These are phyloP conservation scores for Coelastrella sp. DNA, from an alignment of 139 green algal species.

Conservation along the genomic window DNA sequence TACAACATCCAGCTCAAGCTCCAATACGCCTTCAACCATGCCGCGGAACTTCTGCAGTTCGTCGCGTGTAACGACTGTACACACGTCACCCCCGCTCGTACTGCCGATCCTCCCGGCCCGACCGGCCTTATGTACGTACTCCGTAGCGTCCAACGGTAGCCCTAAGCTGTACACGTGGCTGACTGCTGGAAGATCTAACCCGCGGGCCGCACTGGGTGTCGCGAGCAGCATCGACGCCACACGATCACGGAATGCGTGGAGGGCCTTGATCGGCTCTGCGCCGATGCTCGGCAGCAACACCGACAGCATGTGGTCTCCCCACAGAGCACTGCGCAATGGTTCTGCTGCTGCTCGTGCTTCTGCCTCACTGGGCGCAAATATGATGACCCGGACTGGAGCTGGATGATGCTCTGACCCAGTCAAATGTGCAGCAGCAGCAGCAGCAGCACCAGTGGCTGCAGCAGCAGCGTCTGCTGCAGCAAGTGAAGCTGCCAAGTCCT, in stretches of 20 bases:
- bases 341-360: slow-evolving; percentile 64
- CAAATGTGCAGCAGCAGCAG: background rate
- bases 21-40: slow-evolving; percentile 62
- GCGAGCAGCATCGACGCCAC: slow-evolving; percentile 69
- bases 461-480: slow-evolving; percentile 25
- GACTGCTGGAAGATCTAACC: slow-evolving; percentile 89
- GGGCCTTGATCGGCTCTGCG: slow-evolving; percentile 79
- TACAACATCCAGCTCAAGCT: slow-evolving; percentile 50
- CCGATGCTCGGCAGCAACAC: slow-evolving; percentile 79
- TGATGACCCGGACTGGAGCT: slow-evolving; percentile 41
- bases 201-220: slow-evolving; percentile 74
- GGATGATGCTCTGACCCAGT: background rate
- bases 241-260: slow-evolving; percentile 83
- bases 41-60: slow-evolving; percentile 58
- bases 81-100: slow-evolving; percentile 65
- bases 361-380: slow-evolving; percentile 67
- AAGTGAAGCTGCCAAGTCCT: slow-evolving; percentile 60
- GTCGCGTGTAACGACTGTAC: slow-evolving; percentile 69
- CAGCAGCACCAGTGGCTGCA: background rate
- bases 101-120: slow-evolving; percentile 79
- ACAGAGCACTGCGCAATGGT: slow-evolving; percentile 79
- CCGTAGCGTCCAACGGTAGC: slow-evolving; percentile 55
- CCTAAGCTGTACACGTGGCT: slow-evolving; percentile 87
- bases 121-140: slow-evolving; percentile 89
- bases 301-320: slow-evolving; percentile 81